Evolutionary conservation across 306 rosid genomes (phyloP).

Genomic region (Trifolium subterraneum): DNA sequence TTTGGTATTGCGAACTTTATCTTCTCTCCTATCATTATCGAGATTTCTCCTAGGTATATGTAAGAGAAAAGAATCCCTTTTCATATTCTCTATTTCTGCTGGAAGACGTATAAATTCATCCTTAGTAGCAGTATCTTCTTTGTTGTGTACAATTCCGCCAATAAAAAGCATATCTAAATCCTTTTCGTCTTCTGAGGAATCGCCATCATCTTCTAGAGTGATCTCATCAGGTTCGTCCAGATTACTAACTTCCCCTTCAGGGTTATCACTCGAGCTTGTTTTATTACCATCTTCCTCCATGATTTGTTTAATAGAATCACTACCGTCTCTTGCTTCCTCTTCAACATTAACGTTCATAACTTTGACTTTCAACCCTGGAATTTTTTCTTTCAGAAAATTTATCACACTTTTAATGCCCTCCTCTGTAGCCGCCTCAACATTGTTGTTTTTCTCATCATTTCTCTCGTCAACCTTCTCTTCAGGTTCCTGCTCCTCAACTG

Average conservation of each 20-base stretch:
- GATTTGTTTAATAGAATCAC: constrained; percentile 66
- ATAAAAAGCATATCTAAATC: constrained; percentile 83
- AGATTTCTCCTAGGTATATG: constrained; percentile 73
- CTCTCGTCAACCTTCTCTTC: constrained; percentile 72
- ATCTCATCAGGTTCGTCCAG: constrained; percentile 78
- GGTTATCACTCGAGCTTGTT: constrained; percentile 58
- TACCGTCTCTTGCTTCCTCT: constrained; percentile 67
- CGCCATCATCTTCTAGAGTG: constrained; percentile 62
- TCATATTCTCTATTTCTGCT: constrained; percentile 80
- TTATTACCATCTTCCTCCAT: constrained; percentile 72
- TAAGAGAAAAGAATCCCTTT: constrained; percentile 80
- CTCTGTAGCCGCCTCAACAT: constrained; percentile 81
- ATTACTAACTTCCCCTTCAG: constrained; percentile 65
- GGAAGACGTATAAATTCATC: constrained; percentile 83
- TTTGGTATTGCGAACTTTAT: constrained; percentile 69
- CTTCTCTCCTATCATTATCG: constrained; percentile 61
- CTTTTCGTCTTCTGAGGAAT: constrained; percentile 67
- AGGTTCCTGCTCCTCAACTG: constrained; percentile 58
- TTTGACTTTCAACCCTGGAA: constrained; percentile 93
- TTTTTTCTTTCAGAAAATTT: constrained; percentile 89
- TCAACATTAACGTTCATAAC: constrained; percentile 74
- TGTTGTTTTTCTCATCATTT: constrained; percentile 70
- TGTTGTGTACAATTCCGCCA: constrained; percentile 88
- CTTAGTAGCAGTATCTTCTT: constrained; percentile 72
- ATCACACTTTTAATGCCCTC: constrained; percentile 92